Evolutionary conservation across 1,284 basidiomycete genomes (phyloP).

Genomic region (Naganishia liquefaciens): DNA sequence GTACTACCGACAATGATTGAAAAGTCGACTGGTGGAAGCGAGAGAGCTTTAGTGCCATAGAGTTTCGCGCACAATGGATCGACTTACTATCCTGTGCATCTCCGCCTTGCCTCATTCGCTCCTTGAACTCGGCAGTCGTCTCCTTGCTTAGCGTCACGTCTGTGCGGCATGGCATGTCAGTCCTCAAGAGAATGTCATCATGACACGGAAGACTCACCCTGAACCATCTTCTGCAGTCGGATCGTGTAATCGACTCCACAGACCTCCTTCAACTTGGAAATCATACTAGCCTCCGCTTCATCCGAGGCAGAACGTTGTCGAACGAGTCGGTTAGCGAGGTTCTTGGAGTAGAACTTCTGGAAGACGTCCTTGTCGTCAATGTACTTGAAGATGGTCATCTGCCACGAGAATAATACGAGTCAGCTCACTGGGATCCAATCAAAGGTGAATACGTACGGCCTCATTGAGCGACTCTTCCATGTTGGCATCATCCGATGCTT

Average conservation of each 20-base stretch:
- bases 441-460: conserved; percentile 63
- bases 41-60: too few relatives aligned
- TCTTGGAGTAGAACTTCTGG: conserved; percentile 98
- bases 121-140: conserved; percentile 94
- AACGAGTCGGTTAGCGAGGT: conserved; percentile 92
- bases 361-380: conserved; percentile 99
- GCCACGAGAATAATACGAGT: conserved; percentile 11
- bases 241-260: conserved; percentile 99
- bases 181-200: neutral
- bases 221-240: conserved; percentile 98
- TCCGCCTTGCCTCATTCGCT: conserved; percentile 65
- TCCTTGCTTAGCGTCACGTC: conserved; percentile 97
- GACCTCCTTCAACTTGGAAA: conserved; percentile 95
- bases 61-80: neutral
- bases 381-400: conserved; percentile 99
- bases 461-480: conserved; percentile 87
- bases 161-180: conserved; percentile 43
- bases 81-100: conserved; percentile 27
- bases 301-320: conserved; percentile 91
- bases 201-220: conserved; percentile 60
- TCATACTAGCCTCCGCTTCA: conserved; percentile 97
- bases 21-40: conserved; percentile 67
- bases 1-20: conserved; percentile 91
- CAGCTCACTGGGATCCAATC: neutral
- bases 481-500: conserved; percentile 81